A percentile compares a stretch with the other conserved stretches of the same genome.
These are phyloP conservation scores for Breynia disticha DNA, from an alignment of 441 rosid species.

Conservation along the genomic window DNA sequence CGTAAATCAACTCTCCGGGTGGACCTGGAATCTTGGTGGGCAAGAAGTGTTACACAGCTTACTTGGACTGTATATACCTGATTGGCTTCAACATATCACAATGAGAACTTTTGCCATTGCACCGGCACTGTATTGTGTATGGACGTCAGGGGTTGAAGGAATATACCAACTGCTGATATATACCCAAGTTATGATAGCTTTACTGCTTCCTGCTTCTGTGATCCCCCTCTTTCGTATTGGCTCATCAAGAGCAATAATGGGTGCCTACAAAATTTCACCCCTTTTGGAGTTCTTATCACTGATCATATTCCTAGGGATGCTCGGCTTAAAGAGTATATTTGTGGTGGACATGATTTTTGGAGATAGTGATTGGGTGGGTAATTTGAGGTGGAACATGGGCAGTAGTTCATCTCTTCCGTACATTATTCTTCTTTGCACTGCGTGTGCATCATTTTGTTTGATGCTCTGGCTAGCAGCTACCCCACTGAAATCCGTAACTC, in stretches of 20 bases:
- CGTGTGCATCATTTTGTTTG: slow-evolving; percentile 64
- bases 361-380: slow-evolving; percentile 80
- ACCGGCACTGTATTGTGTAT: slow-evolving; percentile 75
- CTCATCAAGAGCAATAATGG: slow-evolving; percentile 87
- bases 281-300: slow-evolving; percentile 58
- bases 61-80: slow-evolving; percentile 68
- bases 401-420: slow-evolving; percentile 44
- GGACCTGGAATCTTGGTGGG: slow-evolving; percentile 76
- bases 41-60: slow-evolving; percentile 64
- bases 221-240: slow-evolving; percentile 88
- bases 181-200: slow-evolving; percentile 74
- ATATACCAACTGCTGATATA: slow-evolving; percentile 76
- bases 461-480: slow-evolving; percentile 90
- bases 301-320: slow-evolving; percentile 57
- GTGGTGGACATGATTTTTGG: slow-evolving; percentile 87
- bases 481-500: slow-evolving; percentile 73
- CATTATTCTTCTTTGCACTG: slow-evolving; percentile 48
- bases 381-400: slow-evolving; percentile 71
- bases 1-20: slow-evolving; percentile 62
- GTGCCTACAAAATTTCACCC: slow-evolving; percentile 68
- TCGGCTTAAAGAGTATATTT: slow-evolving; percentile 70
- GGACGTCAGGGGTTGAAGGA: slow-evolving; percentile 94
- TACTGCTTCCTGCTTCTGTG: slow-evolving; percentile 83
- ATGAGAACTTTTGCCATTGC: slow-evolving; percentile 72
- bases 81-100: slow-evolving; percentile 85